Percentiles rank a stretch among this genome's conserved stretches.
Evolutionary conservation across 371 early-diverging fungal genomes (phyloP).

Genomic region (Vairimorpha ceranae): DNA sequence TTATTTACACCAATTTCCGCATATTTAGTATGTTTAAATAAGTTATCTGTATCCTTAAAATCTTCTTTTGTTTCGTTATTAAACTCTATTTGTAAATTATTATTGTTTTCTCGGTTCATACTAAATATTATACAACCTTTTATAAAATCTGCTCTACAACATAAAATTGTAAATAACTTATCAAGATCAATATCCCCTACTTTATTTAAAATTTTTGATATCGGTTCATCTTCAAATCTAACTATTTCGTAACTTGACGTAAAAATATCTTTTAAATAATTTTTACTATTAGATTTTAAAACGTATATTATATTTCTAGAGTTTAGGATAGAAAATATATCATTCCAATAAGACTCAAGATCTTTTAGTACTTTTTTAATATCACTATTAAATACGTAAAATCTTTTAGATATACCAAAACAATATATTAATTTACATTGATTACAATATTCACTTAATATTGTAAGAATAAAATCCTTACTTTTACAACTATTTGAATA

Average conservation of each 20-base stretch:
- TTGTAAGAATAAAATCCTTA: not conserved
- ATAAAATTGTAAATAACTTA: constrained; percentile 22
- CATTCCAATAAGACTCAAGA: not conserved
- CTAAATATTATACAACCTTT: constrained; percentile 21
- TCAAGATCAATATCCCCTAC: not conserved
- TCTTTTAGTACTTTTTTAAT: constrained; percentile 1
- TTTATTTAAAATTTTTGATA: constrained; percentile 1
- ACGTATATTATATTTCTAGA: not conserved
- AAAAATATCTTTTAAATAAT: constrained; percentile 2
- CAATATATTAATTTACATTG: not conserved
- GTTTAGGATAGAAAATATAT: not conserved
- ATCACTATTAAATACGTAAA: not conserved
- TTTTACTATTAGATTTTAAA: not conserved
- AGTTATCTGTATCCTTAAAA: no score
- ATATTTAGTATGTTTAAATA: no score
- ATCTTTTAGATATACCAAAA: not conserved
- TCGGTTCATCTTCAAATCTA: constrained; percentile 38
- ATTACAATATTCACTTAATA: not conserved
- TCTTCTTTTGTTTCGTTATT: not conserved
- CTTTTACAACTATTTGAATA: not conserved
- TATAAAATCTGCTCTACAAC: constrained; percentile 30
- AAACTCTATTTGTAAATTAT: not conserved
- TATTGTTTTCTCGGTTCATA: not conserved
- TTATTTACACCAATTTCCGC: no score
- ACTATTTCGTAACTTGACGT: constrained; percentile 1